Base-by-base conservation (phyloP, 2,329 filamentous ascomycete species). In the Scortechinia acanthostroma region DNA sequence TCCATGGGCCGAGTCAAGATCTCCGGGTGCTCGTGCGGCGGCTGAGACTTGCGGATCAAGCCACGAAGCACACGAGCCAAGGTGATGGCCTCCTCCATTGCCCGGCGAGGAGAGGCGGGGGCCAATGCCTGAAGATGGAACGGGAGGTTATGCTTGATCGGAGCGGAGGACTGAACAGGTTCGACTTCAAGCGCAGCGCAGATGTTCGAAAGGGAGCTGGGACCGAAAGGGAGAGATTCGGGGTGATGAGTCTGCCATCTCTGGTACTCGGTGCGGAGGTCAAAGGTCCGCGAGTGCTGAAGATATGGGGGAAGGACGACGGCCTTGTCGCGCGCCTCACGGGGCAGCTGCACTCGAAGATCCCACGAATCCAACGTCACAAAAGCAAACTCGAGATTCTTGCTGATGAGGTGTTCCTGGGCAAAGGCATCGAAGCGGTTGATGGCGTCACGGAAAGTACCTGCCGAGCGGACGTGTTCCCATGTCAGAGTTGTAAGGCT, bases 341-440 rank as follows among this genome's bases (percentile, higher is more conserved):
- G 88, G 42, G 93, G 93, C 60, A 98, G 80, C 74, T 98, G 93
- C 47, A 98, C 93, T 55, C 93, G 89, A 49, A 98, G 82, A 63
- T 98, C 93, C 93, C 93, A 98, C 42, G 91, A 91, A 66, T 97
- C 94, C 57, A 98, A 82, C 35, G 93, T 98, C 49, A 98, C 93
- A 64, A 98, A 98, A 52, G 94, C 91, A 63, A 98, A 98, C 58
- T 96, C 91, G 61, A 93, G 80, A 63, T 95, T 93, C 66, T 95
- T 91, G 53, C 83, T 84, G 45, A 88, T 81, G 55, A 98, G 73
- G 62, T 96, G 88, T 68, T 98, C 91, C 56, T 86, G 85, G 59
- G 90, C 90, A 65, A 96, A 98, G 51, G 84, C 76, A 67, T 95
- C 91, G 69, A 98, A 96, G 56, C 89, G 88, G 68, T 87, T 88